Conservation (phyloP, 2,329 filamentous ascomycete species). For the Aspergillus ibericus region DNA sequence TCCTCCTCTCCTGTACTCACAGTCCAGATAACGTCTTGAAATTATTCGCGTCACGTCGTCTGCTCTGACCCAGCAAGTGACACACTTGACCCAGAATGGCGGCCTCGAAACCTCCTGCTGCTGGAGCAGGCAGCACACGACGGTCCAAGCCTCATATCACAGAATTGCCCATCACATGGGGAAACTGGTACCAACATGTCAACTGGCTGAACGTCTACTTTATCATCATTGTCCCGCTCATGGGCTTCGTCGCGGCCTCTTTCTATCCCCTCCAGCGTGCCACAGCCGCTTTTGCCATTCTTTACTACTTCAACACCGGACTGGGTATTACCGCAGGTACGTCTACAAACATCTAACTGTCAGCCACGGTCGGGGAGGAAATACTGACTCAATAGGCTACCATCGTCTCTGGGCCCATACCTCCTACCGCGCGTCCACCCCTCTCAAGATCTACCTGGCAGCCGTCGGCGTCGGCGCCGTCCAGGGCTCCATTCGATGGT, state of each 20-base stretch:
- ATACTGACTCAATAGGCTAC: slow-evolving; percentile 55
- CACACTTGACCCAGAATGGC: background rate
- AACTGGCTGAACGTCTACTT: slow-evolving; percentile 10
- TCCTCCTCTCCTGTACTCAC: too few relatives aligned
- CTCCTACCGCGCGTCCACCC: slow-evolving; percentile 12
- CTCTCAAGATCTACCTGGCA: slow-evolving; percentile 13
- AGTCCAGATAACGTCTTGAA: too few relatives aligned
- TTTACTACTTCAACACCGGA: slow-evolving; percentile 10
- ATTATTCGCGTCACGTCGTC: too few relatives aligned
- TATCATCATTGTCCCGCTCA: slow-evolving; percentile 3
- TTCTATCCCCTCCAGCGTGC: slow-evolving; percentile 6
- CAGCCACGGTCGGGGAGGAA: too few relatives aligned
- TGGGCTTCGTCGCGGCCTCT: slow-evolving; percentile 4
- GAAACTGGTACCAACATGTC: slow-evolving; percentile 13
- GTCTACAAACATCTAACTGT: background rate
- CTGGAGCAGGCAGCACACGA: background rate
- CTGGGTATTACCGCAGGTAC: slow-evolving; percentile 14
- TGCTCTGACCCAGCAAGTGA: background rate
- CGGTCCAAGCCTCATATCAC: slow-evolving; percentile 4
- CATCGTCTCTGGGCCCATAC: slow-evolving; percentile 46
- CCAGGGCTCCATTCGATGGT: slow-evolving; percentile 17
- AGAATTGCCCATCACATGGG: slow-evolving; percentile 3
- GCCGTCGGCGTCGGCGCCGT: slow-evolving; percentile 8
- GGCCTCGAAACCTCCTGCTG: background rate
- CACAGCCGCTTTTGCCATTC: slow-evolving; percentile 5